Conservation (phyloP, 208 protist species). For the Crithidia sp. region DNA sequence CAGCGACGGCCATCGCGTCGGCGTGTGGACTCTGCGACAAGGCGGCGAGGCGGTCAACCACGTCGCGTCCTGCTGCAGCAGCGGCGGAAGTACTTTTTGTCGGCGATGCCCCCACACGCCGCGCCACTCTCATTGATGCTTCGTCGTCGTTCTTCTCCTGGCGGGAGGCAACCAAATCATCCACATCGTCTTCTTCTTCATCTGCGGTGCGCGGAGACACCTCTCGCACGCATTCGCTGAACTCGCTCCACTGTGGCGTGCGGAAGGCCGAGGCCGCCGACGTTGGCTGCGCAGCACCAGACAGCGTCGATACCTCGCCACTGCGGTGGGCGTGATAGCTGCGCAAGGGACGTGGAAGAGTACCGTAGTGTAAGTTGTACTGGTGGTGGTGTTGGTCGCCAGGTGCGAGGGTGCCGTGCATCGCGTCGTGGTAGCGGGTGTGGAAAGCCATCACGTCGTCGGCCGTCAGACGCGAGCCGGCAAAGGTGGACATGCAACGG, state of each 20-base stretch:
- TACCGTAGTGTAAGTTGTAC: background rate
- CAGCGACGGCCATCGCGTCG: constrained; percentile 11
- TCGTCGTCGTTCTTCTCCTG: too few relatives aligned
- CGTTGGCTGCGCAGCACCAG: background rate
- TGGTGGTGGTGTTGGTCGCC: background rate
- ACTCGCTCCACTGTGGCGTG: constrained; percentile 33
- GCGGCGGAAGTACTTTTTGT: too few relatives aligned
- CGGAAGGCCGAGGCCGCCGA: constrained; percentile 1
- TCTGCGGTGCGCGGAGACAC: background rate
- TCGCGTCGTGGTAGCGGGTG: constrained; percentile 47
- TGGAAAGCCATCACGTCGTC: constrained; percentile 49
- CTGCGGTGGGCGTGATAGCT: background rate
- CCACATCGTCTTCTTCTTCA: background rate
- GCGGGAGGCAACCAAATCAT: too few relatives aligned
- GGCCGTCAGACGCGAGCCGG: background rate
- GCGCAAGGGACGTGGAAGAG: constrained; percentile 11
- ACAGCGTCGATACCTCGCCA: constrained; percentile 2
- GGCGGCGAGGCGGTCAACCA: constrained; percentile 22
- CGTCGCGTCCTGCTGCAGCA: background rate
- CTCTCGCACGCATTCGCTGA: constrained; percentile 31
- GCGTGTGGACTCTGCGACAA: constrained; percentile 21
- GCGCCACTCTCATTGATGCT: too few relatives aligned
- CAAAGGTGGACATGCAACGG: background rate
- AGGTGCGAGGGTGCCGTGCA: constrained; percentile 36
- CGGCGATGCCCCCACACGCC: too few relatives aligned